A percentile compares a stretch with the other conserved stretches of the same genome.
These are phyloP conservation scores for Rubia yunnanensis DNA, from an alignment of 257 asterid species.

Conservation along the genomic window DNA sequence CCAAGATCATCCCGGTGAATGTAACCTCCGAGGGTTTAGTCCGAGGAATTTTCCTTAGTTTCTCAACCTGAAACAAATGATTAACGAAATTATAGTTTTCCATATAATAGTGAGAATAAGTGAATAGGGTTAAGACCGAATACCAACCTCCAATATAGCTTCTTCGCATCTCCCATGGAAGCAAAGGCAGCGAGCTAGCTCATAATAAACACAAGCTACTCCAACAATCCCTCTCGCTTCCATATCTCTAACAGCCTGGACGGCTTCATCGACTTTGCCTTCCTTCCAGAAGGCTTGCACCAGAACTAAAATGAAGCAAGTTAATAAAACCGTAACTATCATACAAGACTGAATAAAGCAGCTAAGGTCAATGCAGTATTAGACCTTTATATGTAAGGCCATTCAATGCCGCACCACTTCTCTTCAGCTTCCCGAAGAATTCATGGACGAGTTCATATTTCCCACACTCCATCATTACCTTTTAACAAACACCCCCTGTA, in stretches of 20 bases:
- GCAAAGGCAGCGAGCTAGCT: conserved; percentile 96
- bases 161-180: conserved; percentile 80
- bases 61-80: conserved; percentile 48
- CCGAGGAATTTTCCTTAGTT: conserved; percentile 36
- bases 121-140: neutral
- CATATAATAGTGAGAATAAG: neutral
- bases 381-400: conserved; percentile 78
- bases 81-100: conserved; percentile 7
- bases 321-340: conserved; percentile 10
- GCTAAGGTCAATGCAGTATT: conserved; percentile 17
- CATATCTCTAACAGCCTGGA: conserved; percentile 84
- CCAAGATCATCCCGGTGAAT: conserved; percentile 75
- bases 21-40: conserved; percentile 63
- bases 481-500: conserved; percentile 29
- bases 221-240: conserved; percentile 84
- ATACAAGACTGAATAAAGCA: conserved; percentile 7
- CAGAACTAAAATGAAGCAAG: conserved; percentile 50
- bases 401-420: conserved; percentile 71
- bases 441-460: conserved; percentile 65
- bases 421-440: conserved; percentile 65
- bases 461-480: conserved; percentile 91
- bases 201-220: conserved; percentile 73
- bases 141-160: conserved; percentile 64
- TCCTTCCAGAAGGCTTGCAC: conserved; percentile 84
- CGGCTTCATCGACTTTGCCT: conserved; percentile 75